A percentile compares a stretch with the other conserved stretches of the same genome.
phyloP scores from a whole-genome alignment of 306 rosid genomes.

The Rosa rugosa region DNA sequence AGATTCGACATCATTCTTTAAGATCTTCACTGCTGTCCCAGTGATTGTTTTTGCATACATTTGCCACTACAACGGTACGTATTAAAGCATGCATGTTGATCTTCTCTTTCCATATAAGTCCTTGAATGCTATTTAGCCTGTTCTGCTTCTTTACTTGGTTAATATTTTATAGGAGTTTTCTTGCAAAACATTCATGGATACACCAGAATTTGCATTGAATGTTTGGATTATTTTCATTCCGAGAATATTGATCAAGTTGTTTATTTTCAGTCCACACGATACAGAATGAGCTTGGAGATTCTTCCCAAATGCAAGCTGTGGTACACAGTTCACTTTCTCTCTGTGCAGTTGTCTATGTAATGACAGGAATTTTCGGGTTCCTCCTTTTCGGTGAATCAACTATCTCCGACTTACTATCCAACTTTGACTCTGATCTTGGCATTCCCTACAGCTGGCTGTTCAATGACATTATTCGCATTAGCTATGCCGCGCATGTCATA shows the following conservation, averaged over 20 bases:
- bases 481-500: conserved; percentile 38
- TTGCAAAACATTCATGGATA: neutral
- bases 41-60: conserved; percentile 40
- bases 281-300: conserved; percentile 37
- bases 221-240: neutral
- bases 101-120: neutral
- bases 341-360: conserved; percentile 35
- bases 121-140: neutral
- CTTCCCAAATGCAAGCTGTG: conserved; percentile 25
- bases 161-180: neutral
- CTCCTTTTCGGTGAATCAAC: conserved; percentile 44
- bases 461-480: conserved; percentile 32
- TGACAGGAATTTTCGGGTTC: conserved; percentile 44
- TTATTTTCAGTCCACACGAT: conserved; percentile 44
- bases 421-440: conserved; percentile 39
- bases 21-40: conserved; percentile 38
- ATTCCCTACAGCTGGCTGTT: conserved; percentile 33
- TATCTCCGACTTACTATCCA: conserved; percentile 39
- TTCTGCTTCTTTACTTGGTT: neutral
- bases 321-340: conserved; percentile 34
- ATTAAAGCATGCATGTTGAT: conserved; percentile 9
- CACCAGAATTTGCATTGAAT: neutral
- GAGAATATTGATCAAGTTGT: neutral
- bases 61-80: conserved; percentile 54
- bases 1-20: conserved; percentile 34